These are phyloP conservation scores for Penicillium psychrofluorescens DNA, from an alignment of 495 filamentous ascomycete species.

Conservation along the genomic window DNA sequence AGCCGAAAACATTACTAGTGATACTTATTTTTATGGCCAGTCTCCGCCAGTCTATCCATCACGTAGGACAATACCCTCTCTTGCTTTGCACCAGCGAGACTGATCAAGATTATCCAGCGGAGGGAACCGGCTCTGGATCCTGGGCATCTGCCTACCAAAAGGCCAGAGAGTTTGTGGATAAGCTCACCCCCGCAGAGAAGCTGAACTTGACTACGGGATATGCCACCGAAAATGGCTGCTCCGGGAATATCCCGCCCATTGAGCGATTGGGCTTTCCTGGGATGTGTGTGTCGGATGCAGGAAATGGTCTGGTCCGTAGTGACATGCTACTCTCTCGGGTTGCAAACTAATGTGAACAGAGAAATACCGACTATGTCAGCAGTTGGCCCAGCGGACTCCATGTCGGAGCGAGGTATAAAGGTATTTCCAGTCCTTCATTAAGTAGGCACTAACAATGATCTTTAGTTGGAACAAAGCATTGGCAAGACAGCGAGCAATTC, in stretches of 20 bases:
- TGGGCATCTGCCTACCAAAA: conserved; percentile 45
- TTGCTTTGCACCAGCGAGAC: neutral
- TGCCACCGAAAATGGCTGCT: conserved; percentile 36
- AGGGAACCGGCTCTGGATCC: conserved; percentile 11
- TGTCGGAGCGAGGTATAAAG: conserved; percentile 35
- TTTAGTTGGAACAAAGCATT: conserved; percentile 42
- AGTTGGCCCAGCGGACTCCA: conserved; percentile 49
- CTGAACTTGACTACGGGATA: neutral
- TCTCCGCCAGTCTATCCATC: conserved; percentile 50
- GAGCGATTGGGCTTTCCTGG: conserved; percentile 52
- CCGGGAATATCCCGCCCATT: conserved; percentile 43
- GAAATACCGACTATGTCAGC: conserved; percentile 50
- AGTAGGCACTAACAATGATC: neutral
- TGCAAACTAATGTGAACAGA: no score
- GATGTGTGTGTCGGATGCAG: conserved; percentile 57
- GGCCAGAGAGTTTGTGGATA: conserved; percentile 41
- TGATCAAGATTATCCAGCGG: conserved; percentile 5
- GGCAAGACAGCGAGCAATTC: conserved; percentile 47
- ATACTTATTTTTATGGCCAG: conserved; percentile 46
- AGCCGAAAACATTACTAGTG: conserved; percentile 9
- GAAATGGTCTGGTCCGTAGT: conserved; percentile 45
- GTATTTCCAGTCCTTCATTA: neutral
- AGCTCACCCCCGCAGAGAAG: conserved; percentile 57
- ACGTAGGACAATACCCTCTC: conserved; percentile 16
- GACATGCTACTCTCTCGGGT: no score